Conservation (phyloP, 2,329 filamentous ascomycete species). For the Clonostachys byssicola region DNA sequence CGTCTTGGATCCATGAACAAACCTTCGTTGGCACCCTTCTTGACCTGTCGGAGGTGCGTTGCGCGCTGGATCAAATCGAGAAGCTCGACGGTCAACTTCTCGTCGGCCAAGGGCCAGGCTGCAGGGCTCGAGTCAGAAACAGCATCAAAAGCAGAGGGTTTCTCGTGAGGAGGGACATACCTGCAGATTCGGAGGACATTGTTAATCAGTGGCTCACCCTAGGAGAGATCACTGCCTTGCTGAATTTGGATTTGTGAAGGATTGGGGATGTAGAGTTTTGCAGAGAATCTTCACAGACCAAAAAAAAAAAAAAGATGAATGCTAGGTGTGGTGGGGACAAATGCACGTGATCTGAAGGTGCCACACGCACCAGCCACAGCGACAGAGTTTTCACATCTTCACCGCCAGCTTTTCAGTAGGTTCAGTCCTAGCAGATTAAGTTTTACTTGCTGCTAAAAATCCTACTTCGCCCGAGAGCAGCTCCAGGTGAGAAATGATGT, state of each 20-base stretch:
- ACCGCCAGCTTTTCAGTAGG: too few relatives aligned
- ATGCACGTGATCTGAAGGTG: too few relatives aligned
- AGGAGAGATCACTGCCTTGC: conserved; percentile 54
- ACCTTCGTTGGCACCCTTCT: conserved; percentile 84
- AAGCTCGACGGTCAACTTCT: conserved; percentile 73
- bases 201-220: conserved; percentile 16
- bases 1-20: conserved; percentile 6
- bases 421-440: too few relatives aligned
- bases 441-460: too few relatives aligned
- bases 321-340: too few relatives aligned
- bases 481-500: too few relatives aligned
- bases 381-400: too few relatives aligned
- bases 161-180: conserved; percentile 5
- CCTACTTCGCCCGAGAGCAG: too few relatives aligned
- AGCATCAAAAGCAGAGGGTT: neutral
- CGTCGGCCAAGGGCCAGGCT: conserved; percentile 72
- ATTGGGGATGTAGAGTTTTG: conserved; percentile 3
- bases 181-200: conserved; percentile 17
- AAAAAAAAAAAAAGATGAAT: too few relatives aligned
- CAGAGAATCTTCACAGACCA: too few relatives aligned
- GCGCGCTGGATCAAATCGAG: conserved; percentile 77
- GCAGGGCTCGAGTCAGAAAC: neutral
- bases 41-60: conserved; percentile 66
- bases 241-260: conserved; percentile 5
- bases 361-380: too few relatives aligned